Evolutionary conservation across 1,284 basidiomycete genomes (phyloP).

Genomic region (Tilletia horrida): DNA sequence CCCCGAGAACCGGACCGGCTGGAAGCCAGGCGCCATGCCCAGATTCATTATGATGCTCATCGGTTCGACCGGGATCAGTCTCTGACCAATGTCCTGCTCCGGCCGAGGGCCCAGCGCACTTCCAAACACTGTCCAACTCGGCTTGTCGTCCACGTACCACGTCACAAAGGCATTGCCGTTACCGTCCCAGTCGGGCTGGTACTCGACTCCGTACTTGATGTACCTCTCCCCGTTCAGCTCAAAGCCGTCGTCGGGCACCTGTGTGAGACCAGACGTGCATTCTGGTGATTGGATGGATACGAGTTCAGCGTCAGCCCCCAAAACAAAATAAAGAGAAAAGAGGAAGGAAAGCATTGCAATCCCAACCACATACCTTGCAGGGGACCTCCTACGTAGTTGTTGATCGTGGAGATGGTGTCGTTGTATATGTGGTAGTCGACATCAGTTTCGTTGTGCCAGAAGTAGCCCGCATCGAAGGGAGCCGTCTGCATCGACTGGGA

Average conservation of each 20-base stretch:
- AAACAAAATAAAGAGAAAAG: background rate
- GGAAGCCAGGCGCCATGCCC: conserved; percentile 50
- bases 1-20: conserved; percentile 30
- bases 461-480: conserved; percentile 27
- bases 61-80: conserved; percentile 22
- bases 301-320: background rate
- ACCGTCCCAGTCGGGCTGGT: conserved; percentile 23
- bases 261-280: conserved; percentile 21
- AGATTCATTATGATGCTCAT: conserved; percentile 28
- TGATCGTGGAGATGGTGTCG: conserved; percentile 18
- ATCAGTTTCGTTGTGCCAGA: conserved; percentile 22
- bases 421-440: conserved; percentile 16
- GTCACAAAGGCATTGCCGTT: conserved; percentile 23
- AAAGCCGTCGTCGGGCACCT: conserved; percentile 22
- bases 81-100: conserved; percentile 21
- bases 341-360: background rate
- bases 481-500: conserved; percentile 28
- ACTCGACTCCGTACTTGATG: conserved; percentile 25
- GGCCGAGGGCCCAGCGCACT: conserved; percentile 20
- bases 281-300: no score
- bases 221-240: conserved; percentile 18
- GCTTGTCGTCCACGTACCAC: conserved; percentile 28
- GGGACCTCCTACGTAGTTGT: conserved; percentile 24
- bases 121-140: conserved; percentile 25
- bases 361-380: no score